phyloP scores from a whole-genome alignment of 768 basidiomycete species.

The Ephemerocybe angulata region DNA sequence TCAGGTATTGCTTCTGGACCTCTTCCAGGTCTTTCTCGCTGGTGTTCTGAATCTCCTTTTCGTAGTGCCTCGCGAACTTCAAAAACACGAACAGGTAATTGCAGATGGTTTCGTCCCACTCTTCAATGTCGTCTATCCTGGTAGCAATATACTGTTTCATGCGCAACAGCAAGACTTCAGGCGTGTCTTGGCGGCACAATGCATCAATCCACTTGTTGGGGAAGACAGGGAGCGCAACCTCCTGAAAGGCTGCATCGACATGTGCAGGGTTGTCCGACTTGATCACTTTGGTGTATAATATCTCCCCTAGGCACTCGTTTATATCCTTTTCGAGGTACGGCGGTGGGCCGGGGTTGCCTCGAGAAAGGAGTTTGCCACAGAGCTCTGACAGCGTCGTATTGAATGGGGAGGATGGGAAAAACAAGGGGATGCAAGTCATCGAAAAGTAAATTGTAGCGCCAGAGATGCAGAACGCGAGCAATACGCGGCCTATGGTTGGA shows the following conservation, averaged over 20 bases:
- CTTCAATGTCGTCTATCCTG: neutral
- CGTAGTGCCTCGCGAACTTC: neutral
- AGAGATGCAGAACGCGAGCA: neutral
- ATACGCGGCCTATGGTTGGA: neutral
- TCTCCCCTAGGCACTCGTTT: neutral
- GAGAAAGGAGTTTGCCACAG: neutral
- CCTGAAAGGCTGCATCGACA: conserved; percentile 4
- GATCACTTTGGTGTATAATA: conserved; percentile 2
- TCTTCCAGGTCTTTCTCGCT: neutral
- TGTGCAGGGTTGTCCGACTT: neutral
- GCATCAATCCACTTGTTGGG: neutral
- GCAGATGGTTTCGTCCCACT: neutral
- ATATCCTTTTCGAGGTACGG: neutral
- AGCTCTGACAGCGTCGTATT: neutral
- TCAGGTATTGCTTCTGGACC: neutral
- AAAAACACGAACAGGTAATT: neutral
- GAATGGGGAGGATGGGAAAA: neutral
- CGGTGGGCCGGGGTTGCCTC: neutral
- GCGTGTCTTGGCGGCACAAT: neutral
- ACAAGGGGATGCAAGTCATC: neutral
- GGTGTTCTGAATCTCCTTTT: neutral
- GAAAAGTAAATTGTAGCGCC: neutral
- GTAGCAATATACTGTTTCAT: neutral
- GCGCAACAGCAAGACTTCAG: neutral
- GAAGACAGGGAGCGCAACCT: neutral